These are phyloP conservation scores for Monosporascus sp. DNA, from an alignment of 2,329 filamentous ascomycete genomes.

Conservation along the genomic window DNA sequence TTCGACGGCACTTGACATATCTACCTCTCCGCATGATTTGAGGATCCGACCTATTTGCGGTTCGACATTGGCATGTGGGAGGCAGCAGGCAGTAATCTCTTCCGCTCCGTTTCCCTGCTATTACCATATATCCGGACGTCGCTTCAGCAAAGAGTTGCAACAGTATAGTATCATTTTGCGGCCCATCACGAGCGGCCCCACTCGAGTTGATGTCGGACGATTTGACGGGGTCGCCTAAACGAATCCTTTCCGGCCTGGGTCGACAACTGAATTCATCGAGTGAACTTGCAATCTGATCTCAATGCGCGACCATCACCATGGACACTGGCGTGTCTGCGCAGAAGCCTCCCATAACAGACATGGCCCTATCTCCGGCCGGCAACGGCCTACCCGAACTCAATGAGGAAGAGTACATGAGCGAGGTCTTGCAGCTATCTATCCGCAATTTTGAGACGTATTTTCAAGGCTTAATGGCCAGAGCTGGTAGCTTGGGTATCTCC, in stretches of 20 bases:
- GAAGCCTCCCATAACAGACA: slow-evolving; percentile 12
- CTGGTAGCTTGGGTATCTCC: slow-evolving; percentile 31
- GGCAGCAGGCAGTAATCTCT: no score
- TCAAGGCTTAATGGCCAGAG: slow-evolving; percentile 28
- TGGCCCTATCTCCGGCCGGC: slow-evolving; percentile 7
- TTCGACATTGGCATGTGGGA: no score
- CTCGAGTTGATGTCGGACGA: neutral
- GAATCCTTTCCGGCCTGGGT: neutral
- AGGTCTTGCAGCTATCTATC: slow-evolving; percentile 21
- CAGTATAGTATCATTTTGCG: neutral
- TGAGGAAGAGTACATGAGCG: slow-evolving; percentile 22
- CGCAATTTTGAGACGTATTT: slow-evolving; percentile 18
- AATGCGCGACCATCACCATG: neutral
- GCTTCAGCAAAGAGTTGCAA: no score
- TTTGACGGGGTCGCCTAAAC: neutral
- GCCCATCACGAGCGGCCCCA: neutral
- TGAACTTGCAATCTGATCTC: neutral
- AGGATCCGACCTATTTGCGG: no score
- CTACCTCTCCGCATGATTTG: neutral
- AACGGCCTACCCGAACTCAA: slow-evolving; percentile 20
- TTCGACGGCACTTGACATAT: neutral
- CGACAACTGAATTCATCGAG: no score
- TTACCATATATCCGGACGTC: no score
- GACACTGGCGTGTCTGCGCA: slow-evolving; percentile 13
- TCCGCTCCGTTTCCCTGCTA: no score